Evolutionary conservation across 208 protist species (phyloP).

Genomic region (Leishmania major): DNA sequence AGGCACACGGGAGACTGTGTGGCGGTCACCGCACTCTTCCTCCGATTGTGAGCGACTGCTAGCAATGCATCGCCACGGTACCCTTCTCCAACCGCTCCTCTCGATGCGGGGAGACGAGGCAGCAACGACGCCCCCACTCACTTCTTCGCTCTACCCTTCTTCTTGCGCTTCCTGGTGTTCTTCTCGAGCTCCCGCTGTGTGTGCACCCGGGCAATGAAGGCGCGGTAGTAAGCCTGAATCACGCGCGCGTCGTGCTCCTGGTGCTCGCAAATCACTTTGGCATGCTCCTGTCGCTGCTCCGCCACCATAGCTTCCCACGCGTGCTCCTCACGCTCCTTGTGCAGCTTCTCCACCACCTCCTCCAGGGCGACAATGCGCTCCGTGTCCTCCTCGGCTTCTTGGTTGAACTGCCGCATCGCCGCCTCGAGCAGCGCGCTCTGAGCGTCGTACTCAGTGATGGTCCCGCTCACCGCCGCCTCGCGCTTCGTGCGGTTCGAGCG

Average conservation of each 20-base stretch:
- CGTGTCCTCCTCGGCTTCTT: constrained; percentile 80
- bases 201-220: constrained; percentile 56
- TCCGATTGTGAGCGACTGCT: neutral
- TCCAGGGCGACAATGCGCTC: constrained; percentile 67
- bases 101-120: neutral
- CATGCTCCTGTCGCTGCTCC: constrained; percentile 71
- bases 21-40: neutral
- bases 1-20: neutral
- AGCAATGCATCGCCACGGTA: neutral
- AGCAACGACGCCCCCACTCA: constrained; percentile 1
- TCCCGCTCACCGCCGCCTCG: constrained; percentile 80
- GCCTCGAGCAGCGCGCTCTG: constrained; percentile 50
- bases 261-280: constrained; percentile 43
- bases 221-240: constrained; percentile 87
- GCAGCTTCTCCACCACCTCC: constrained; percentile 54
- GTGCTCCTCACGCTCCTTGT: constrained; percentile 63
- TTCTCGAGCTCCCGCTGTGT: constrained; percentile 46
- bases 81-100: neutral
- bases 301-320: constrained; percentile 73
- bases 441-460: constrained; percentile 85
- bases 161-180: constrained; percentile 44
- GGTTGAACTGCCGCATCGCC: constrained; percentile 59
- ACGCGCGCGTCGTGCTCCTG: constrained; percentile 59
- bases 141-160: constrained; percentile 41
- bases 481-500: constrained; percentile 76